Evolutionary conservation across 495 filamentous ascomycete species (phyloP).

Genomic region (Penicillium nucicola): DNA sequence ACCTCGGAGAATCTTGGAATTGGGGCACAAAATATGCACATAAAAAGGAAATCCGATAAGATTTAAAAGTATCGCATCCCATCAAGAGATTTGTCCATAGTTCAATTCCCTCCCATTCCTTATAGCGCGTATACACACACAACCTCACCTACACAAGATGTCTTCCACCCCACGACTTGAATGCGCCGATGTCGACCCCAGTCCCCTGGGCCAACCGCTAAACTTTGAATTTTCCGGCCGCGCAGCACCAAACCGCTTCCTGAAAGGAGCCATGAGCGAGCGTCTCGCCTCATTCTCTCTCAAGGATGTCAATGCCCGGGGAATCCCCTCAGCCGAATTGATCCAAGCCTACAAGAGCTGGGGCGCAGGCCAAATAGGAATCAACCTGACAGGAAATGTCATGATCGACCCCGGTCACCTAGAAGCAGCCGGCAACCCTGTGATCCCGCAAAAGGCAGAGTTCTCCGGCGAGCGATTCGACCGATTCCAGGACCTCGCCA

Average conservation of each 20-base stretch:
- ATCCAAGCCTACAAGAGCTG: conserved; percentile 58
- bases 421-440: conserved; percentile 54
- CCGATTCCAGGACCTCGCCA: conserved; percentile 51
- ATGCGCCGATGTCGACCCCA: conserved; percentile 36
- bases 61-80: no score
- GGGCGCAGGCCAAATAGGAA: conserved; percentile 56
- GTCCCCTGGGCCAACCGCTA: conserved; percentile 53
- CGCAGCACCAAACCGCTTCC: conserved; percentile 55
- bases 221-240: conserved; percentile 55
- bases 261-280: conserved; percentile 66
- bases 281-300: conserved; percentile 54
- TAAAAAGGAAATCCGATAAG: no score
- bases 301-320: conserved; percentile 43
- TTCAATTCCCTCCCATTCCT: no score
- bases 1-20: no score
- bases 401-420: conserved; percentile 59
- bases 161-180: conserved; percentile 1
- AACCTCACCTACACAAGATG: neutral
- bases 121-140: no score
- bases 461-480: conserved; percentile 56
- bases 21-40: no score
- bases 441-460: conserved; percentile 47
- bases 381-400: conserved; percentile 61
- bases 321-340: conserved; percentile 55
- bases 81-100: no score